Conservation (phyloP, 305 asterid genomes). For the Ajuga reptans region DNA sequence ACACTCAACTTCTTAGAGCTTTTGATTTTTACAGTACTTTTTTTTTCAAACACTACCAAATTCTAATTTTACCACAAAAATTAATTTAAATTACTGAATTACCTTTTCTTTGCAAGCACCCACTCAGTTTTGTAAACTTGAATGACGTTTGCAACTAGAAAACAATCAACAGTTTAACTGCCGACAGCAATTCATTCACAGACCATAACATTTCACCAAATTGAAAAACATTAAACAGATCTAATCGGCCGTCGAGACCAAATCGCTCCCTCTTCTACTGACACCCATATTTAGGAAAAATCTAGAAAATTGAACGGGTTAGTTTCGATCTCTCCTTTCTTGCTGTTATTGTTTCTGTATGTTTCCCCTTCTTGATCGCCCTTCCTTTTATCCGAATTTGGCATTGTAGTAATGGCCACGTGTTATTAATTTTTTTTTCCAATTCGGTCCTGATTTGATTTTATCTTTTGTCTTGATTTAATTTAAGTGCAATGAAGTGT, state of each 20-base stretch:
- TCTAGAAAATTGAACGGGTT: conserved; percentile 14
- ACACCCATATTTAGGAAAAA: background rate
- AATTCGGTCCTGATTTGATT: conserved; percentile 4
- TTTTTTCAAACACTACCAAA: no score
- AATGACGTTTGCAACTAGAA: conserved; percentile 20
- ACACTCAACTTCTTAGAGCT: no score
- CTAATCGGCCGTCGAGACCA: conserved; percentile 20
- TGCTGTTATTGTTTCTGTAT: background rate
- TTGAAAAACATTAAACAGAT: conserved; percentile 15
- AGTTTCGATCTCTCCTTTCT: conserved; percentile 22
- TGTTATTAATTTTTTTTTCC: background rate
- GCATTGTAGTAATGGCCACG: no score
- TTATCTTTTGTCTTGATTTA: background rate
- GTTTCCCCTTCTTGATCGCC: conserved; percentile 12
- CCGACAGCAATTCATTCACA: conserved; percentile 31
- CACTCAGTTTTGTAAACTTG: conserved; percentile 15
- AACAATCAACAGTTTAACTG: conserved; percentile 29
- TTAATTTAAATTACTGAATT: no score
- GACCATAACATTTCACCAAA: conserved; percentile 21
- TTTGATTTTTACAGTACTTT: no score
- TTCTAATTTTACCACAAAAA: no score
- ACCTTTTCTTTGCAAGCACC: background rate
- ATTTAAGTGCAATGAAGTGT: background rate
- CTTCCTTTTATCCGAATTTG: conserved; percentile 6
- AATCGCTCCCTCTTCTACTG: background rate